Percentiles rank a stretch among this genome's conserved stretches.
phyloP scores from a whole-genome alignment of 768 basidiomycete genomes.

The Xerocomus brunneocitrinus region DNA sequence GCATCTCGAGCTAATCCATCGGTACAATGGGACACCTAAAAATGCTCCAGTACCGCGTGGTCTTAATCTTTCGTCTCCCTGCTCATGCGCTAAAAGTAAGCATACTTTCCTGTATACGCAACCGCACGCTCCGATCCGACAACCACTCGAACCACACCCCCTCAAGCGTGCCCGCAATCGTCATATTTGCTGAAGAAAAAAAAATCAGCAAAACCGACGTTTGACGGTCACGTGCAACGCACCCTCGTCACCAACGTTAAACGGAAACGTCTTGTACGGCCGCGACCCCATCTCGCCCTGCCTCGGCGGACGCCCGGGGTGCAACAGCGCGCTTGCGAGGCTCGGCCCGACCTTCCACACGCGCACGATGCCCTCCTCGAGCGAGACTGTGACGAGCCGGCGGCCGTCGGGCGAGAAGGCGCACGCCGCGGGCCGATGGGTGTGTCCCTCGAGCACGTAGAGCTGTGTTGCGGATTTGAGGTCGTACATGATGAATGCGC shows the following conservation, averaged over 20 bases:
- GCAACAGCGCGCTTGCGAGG: slow-evolving; percentile 77
- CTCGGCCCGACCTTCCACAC: slow-evolving; percentile 97
- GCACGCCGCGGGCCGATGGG: slow-evolving; percentile 72
- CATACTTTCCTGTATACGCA: slow-evolving; percentile 76
- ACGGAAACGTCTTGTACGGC: slow-evolving; percentile 84
- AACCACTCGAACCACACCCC: slow-evolving; percentile 82
- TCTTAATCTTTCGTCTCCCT: too few species aligned
- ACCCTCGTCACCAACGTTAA: slow-evolving; percentile 85
- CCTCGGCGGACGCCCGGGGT: slow-evolving; percentile 84
- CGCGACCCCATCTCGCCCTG: slow-evolving; percentile 80
- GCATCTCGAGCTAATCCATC: too few species aligned
- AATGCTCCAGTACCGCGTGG: too few species aligned
- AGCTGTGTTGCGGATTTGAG: slow-evolving; percentile 92
- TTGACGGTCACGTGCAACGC: slow-evolving; percentile 20
- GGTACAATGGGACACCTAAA: too few species aligned
- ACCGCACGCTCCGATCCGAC: slow-evolving; percentile 73
- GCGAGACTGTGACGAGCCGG: slow-evolving; percentile 78
- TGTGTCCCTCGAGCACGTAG: slow-evolving; percentile 92
- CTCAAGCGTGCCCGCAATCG: slow-evolving; percentile 60
- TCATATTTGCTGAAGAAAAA: slow-evolving; percentile 44
- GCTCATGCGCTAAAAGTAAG: slow-evolving; percentile 79
- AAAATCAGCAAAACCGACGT: not conserved
- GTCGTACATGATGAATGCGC: slow-evolving; percentile 93
- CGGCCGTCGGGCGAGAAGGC: slow-evolving; percentile 94
- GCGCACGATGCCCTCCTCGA: slow-evolving; percentile 78